These are phyloP conservation scores for Suhomyces tanzawaensis DNA, from an alignment of 805 yeast genomes.

Conservation along the genomic window DNA sequence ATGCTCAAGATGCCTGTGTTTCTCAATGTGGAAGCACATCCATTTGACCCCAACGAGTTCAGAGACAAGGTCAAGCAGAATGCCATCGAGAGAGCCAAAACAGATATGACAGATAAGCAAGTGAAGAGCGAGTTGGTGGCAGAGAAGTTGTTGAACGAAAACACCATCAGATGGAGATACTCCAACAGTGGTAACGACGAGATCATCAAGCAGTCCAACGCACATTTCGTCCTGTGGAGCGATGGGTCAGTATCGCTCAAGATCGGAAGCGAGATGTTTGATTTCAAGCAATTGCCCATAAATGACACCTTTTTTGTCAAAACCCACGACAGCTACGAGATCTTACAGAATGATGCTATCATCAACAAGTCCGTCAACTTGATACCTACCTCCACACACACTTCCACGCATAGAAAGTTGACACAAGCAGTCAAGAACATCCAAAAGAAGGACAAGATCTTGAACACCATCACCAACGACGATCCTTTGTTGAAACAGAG, in stretches of 20 bases:
- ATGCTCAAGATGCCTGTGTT: conserved; percentile 77
- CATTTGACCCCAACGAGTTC: conserved; percentile 76
- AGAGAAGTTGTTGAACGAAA: conserved; percentile 68
- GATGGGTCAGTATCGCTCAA: conserved; percentile 87
- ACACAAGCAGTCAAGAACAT: conserved; percentile 64
- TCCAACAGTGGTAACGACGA: conserved; percentile 69
- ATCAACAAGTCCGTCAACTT: conserved; percentile 67
- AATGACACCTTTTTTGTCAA: conserved; percentile 71
- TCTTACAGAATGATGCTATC: conserved; percentile 66
- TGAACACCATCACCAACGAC: conserved; percentile 51
- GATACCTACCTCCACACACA: conserved; percentile 87
- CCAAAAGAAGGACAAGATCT: conserved; percentile 47
- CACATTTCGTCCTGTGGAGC: conserved; percentile 89
- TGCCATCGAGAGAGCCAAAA: conserved; percentile 25
- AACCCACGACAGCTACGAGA: conserved; percentile 67
- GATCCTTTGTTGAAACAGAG: conserved; percentile 73
- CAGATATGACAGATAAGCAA: conserved; percentile 39
- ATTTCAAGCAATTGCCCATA: conserved; percentile 61
- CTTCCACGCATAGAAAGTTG: conserved; percentile 76
- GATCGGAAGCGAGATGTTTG: conserved; percentile 84
- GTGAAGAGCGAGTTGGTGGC: conserved; percentile 49
- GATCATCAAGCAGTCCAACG: conserved; percentile 80
- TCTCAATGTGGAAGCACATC: conserved; percentile 76
- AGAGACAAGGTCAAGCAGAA: conserved; percentile 47
- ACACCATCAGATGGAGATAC: conserved; percentile 93